Conservation (phyloP, 257 asterid genomes). For the Hygrophila difformis region DNA sequence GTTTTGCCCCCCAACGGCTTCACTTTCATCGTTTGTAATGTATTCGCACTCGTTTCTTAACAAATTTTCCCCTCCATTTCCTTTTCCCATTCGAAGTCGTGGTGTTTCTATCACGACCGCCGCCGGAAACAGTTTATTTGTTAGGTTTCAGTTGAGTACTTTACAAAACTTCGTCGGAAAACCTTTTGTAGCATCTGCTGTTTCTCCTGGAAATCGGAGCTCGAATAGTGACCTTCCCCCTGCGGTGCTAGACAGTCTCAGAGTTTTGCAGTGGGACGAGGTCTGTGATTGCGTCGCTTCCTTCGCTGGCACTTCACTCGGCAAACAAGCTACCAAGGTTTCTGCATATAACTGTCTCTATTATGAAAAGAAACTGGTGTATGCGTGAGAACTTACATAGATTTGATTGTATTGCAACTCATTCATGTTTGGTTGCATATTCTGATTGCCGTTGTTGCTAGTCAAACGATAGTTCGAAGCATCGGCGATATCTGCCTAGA, state of each 20-base stretch:
- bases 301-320: slow-evolving; percentile 78
- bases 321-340: slow-evolving; percentile 60
- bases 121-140: no score
- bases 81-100: no score
- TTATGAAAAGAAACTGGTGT: background rate
- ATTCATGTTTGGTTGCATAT: background rate
- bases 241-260: slow-evolving; percentile 68
- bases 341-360: background rate
- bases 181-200: slow-evolving; percentile 10
- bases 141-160: slow-evolving; percentile 19
- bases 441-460: background rate
- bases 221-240: slow-evolving; percentile 24
- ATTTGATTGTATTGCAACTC: background rate
- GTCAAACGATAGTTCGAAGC: background rate
- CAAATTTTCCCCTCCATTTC: no score
- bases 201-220: slow-evolving; percentile 11
- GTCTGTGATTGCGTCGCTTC: slow-evolving; percentile 79
- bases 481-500: no score
- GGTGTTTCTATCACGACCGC: no score
- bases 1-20: no score
- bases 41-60: no score
- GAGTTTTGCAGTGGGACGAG: slow-evolving; percentile 81
- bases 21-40: no score
- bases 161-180: slow-evolving; percentile 14
- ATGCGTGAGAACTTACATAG: background rate